Evolutionary conservation across 768 basidiomycete species (phyloP).

Genomic region (Paxillus ammoniavirescens): DNA sequence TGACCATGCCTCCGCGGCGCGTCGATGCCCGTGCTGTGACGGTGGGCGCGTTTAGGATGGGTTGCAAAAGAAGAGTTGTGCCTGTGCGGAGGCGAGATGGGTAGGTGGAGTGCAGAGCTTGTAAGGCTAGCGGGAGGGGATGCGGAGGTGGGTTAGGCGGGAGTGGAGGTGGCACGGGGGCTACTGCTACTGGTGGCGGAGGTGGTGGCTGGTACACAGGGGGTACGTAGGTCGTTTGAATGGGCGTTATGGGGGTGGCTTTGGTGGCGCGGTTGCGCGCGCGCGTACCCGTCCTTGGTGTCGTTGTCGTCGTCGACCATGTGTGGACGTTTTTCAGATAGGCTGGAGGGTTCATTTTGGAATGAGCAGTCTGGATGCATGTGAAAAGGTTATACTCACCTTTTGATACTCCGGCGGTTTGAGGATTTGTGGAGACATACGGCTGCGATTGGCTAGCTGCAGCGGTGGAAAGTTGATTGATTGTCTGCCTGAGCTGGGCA

Average conservation of each 20-base stretch:
- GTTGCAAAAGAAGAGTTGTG: conserved; percentile 86
- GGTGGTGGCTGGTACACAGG: conserved; percentile 39
- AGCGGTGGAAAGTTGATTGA: conserved; percentile 49
- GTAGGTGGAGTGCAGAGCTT: conserved; percentile 82
- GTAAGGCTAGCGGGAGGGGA: conserved; percentile 58
- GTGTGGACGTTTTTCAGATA: conserved; percentile 71
- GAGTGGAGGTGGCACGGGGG: conserved; percentile 26
- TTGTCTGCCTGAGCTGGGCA: conserved; percentile 61
- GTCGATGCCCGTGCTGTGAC: conserved; percentile 46
- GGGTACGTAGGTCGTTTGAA: conserved; percentile 34
- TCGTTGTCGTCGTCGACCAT: conserved; percentile 62
- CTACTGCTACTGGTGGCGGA: conserved; percentile 28
- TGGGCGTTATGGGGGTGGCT: conserved; percentile 38
- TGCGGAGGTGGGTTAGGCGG: conserved; percentile 52
- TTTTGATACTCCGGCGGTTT: conserved; percentile 23
- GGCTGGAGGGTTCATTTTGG: conserved; percentile 36
- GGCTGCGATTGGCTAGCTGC: conserved; percentile 36
- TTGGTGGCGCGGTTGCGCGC: conserved; percentile 36
- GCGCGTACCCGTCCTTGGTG: conserved; percentile 40
- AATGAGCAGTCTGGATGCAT: background rate
- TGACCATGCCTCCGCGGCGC: conserved; percentile 69
- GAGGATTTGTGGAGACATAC: conserved; percentile 31
- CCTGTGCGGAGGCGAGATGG: conserved; percentile 90
- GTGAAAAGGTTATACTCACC: conserved; percentile 13
- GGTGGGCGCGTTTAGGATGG: conserved; percentile 52